These are phyloP conservation scores for Huiozyma naganishii DNA, from an alignment of 805 yeast genomes.

Conservation along the genomic window DNA sequence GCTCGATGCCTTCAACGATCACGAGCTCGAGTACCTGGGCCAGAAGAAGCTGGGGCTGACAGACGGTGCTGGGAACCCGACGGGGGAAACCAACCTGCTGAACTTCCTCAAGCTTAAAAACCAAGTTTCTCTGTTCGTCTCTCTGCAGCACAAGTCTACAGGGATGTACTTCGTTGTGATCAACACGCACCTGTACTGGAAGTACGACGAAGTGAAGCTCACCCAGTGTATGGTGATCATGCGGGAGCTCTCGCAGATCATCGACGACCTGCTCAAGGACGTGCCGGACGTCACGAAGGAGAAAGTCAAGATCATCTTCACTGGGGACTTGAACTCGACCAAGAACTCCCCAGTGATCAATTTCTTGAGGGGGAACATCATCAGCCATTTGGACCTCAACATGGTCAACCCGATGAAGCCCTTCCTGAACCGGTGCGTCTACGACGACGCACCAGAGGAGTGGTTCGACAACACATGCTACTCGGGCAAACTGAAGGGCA, in stretches of 20 bases:
- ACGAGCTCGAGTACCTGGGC: conserved; percentile 19
- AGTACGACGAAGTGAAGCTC: conserved; percentile 42
- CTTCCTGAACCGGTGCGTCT: conserved; percentile 24
- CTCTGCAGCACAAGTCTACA: conserved; percentile 35
- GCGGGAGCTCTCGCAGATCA: conserved; percentile 22
- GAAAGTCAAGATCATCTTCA: conserved; percentile 33
- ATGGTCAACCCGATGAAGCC: conserved; percentile 25
- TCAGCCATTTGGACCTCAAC: conserved; percentile 21
- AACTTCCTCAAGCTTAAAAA: conserved; percentile 36
- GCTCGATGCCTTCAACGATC: conserved; percentile 20
- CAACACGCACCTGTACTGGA: conserved; percentile 59
- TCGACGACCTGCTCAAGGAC: conserved; percentile 17
- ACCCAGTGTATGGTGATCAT: conserved; percentile 41
- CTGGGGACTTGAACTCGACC: conserved; percentile 49
- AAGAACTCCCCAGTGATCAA: conserved; percentile 40
- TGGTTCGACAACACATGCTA: conserved; percentile 35
- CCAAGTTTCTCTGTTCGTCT: conserved; percentile 46
- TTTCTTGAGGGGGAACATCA: conserved; percentile 29
- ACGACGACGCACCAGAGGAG: conserved; percentile 22
- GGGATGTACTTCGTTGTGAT: conserved; percentile 35
- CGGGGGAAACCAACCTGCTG: conserved; percentile 17
- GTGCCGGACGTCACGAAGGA: conserved; percentile 9
- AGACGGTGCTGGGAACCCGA: conserved; percentile 23
- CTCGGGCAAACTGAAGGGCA: conserved; percentile 39
- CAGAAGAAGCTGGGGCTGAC: conserved; percentile 16